Evolutionary conservation across 192 early-diverging fungal genomes (phyloP), one percentile per base, ranked within the genome.

Genomic region (Powellomyces hirtus): DNA sequence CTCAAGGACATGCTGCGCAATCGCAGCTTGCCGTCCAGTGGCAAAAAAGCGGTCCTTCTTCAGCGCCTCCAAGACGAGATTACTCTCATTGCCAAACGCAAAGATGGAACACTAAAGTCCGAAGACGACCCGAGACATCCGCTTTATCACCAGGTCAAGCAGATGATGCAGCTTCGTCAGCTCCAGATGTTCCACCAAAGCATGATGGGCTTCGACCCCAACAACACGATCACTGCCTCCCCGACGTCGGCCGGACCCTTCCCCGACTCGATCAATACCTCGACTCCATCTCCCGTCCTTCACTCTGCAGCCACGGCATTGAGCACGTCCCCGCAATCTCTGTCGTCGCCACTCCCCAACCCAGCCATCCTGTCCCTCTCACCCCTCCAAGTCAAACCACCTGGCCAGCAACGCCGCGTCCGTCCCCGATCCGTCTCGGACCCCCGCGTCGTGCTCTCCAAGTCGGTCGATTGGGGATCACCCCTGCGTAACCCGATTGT

Each of bases 11-110:
- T 89, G 79, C 66, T 91, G 26, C 62, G 87, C 31, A 79, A 86
- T 53, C 80, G 90, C 27, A 83, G 87, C 0, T 84, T 88, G 51
- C 88, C 85, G 16, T 83, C 85, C 11, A 81, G 83, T 18, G 90
- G 90, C 14, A 90, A 89, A 71, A 91, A 91, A 44, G 89, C 87
- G 0, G 72, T 86, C 8, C 63, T 91, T 50, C 77, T 89, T n/a
- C 81, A 89, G 72, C 64, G 90, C 26, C 64, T 91, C 0, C 78
- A 88, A 69, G 83, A 78, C 13, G 89, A 90, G 76, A 58, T 71
- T 16, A n/a, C 33, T 49, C 42, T 70, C 30, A 58, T 55, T 6
- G 13, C 16, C 14, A n/a, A 14, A 7, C 63, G 73, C n/a, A 60
- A 51, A 24, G 72, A 68, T 11, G 72, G 72, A 0, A 49, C 52